Conservation (phyloP, 73 alveolate genomes). For the Stentor roeselii region DNA sequence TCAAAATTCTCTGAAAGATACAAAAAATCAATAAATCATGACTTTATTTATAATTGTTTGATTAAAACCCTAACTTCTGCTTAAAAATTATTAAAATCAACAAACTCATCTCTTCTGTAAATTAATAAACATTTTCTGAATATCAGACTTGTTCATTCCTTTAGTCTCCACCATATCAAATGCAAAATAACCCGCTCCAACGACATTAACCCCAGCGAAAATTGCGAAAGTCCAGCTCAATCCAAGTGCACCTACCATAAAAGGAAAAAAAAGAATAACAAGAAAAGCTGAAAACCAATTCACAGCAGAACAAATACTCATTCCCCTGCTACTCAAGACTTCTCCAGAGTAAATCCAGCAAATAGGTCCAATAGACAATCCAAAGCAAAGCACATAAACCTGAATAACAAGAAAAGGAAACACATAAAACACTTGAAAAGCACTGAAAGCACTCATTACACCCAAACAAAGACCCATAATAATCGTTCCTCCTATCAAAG, state of each 20-base stretch:
- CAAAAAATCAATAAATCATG: too few species aligned
- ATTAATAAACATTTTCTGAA: background rate
- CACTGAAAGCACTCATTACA: background rate
- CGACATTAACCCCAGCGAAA: background rate
- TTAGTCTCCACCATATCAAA: background rate
- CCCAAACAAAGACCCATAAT: background rate
- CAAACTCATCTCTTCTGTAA: too few species aligned
- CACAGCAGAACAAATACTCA: background rate
- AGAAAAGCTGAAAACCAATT: background rate
- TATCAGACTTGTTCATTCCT: background rate
- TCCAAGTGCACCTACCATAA: background rate
- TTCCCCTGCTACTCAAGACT: background rate
- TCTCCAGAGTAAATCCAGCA: constrained; percentile 1
- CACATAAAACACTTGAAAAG: too few species aligned
- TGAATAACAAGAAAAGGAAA: background rate
- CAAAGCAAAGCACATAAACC: background rate
- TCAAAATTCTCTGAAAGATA: too few species aligned
- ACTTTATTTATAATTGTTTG: too few species aligned
- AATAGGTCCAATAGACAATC: background rate
- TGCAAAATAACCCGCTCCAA: background rate
- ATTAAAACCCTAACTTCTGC: too few species aligned
- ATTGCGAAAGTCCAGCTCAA: background rate
- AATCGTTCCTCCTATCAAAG: background rate
- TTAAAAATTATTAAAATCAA: too few species aligned
- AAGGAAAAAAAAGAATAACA: background rate